Conservation (phyloP, 2,329 filamentous ascomycete genomes). For the Rhinocladiella similis region DNA sequence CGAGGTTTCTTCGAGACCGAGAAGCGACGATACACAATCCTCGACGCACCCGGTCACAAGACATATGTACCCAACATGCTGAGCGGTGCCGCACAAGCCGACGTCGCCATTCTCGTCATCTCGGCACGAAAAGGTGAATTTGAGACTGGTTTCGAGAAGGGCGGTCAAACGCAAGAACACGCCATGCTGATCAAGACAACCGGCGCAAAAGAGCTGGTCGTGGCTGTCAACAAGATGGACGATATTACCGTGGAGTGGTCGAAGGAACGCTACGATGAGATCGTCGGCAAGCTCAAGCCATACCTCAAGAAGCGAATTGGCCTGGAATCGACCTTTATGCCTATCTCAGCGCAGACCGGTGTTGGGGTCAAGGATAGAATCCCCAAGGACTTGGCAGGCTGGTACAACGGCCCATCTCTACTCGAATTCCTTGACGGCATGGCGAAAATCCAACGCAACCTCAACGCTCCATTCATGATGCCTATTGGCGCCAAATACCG, state of each 20-base stretch:
- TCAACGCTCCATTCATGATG: conserved; percentile 99
- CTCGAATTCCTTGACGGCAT: conserved; percentile 95
- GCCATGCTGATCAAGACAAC: conserved; percentile 97
- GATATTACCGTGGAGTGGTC: conserved; percentile 96
- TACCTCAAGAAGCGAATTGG: conserved; percentile 72
- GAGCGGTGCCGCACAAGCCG: conserved; percentile 87
- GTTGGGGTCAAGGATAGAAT: conserved; percentile 87
- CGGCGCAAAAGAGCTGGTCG: conserved; percentile 93
- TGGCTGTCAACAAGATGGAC: conserved; percentile 99
- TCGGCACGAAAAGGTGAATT: conserved; percentile 97
- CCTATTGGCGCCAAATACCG: conserved; percentile 93
- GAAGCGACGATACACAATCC: conserved; percentile 91
- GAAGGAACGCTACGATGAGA: conserved; percentile 88
- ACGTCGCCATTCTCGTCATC: conserved; percentile 93
- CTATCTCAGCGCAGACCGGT: conserved; percentile 85
- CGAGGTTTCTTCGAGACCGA: conserved; percentile 96
- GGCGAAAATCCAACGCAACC: conserved; percentile 88
- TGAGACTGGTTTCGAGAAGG: conserved; percentile 96
- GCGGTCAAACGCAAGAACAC: conserved; percentile 92
- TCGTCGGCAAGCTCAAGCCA: conserved; percentile 78
- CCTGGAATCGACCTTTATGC: conserved; percentile 92
- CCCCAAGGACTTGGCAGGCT: conserved; percentile 71
- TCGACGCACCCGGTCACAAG: conserved; percentile 97
- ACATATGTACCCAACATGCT: conserved; percentile 99
- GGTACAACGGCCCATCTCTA: conserved; percentile 86